A percentile compares a stretch with the other conserved stretches of the same genome.
phyloP scores from a whole-genome alignment of 2,329 filamentous ascomycete genomes.

The Tolypocladium ophioglossoides region DNA sequence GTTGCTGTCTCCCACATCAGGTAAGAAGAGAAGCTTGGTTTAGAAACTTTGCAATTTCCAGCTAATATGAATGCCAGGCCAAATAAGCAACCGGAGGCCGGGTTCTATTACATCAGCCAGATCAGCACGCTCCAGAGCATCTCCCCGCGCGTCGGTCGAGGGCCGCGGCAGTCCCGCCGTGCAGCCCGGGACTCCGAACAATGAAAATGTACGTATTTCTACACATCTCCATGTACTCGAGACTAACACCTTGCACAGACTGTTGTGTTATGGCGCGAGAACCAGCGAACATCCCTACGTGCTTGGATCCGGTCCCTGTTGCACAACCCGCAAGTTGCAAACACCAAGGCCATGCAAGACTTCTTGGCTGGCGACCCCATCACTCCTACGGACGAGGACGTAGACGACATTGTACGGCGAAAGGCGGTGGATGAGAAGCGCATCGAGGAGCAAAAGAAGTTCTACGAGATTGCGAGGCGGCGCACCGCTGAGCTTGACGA shows the following conservation, averaged over 20 bases:
- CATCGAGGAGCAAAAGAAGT: constrained; percentile 83
- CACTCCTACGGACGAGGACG: constrained; percentile 68
- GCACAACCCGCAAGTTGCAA: constrained; percentile 73
- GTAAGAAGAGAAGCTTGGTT: background rate
- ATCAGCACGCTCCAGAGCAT: constrained; percentile 17
- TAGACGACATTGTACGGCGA: constrained; percentile 67
- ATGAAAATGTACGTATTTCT: constrained; percentile 14
- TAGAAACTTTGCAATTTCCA: background rate
- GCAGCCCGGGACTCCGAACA: constrained; percentile 10
- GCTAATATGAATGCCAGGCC: background rate
- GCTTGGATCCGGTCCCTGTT: constrained; percentile 83
- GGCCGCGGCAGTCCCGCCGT: constrained; percentile 16
- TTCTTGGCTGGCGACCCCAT: constrained; percentile 71
- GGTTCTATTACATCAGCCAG: constrained; percentile 21
- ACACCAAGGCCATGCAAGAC: constrained; percentile 72
- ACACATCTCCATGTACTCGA: background rate
- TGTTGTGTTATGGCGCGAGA: constrained; percentile 68
- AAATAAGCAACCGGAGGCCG: constrained; percentile 4
- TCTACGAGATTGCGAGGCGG: constrained; percentile 90
- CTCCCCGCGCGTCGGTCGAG: constrained; percentile 21
- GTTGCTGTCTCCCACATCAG: constrained; percentile 17
- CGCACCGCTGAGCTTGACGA: constrained; percentile 88
- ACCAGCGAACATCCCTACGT: constrained; percentile 80
- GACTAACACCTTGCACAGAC: constrained; percentile 27
- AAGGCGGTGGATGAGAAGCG: constrained; percentile 80